Evolutionary conservation across 192 early-diverging fungal genomes (phyloP).

Genomic region (Cetraspora pellucida): DNA sequence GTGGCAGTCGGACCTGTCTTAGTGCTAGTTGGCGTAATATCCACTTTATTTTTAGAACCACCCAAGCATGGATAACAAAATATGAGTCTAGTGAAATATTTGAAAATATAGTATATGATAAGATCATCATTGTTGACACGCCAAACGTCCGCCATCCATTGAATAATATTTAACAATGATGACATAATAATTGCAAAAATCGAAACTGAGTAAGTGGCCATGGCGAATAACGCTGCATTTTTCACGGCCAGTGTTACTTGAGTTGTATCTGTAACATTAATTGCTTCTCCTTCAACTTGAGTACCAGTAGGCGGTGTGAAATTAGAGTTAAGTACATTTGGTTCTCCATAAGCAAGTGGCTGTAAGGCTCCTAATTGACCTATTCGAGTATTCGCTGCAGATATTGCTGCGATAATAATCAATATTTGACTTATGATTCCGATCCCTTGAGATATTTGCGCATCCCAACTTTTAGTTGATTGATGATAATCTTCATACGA

Average conservation of each 20-base stretch:
- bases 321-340: background rate
- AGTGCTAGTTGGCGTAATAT: background rate
- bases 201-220: background rate
- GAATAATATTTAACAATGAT: constrained; percentile 8
- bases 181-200: constrained; percentile 15
- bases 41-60: background rate
- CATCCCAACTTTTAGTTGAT: constrained; percentile 9
- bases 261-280: background rate
- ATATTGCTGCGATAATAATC: background rate
- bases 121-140: background rate
- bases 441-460: background rate
- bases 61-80: constrained; percentile 11
- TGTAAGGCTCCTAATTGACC: background rate
- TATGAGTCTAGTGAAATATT: background rate
- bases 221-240: background rate
- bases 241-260: background rate
- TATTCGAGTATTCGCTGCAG: background rate
- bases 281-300: background rate
- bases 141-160: constrained; percentile 19
- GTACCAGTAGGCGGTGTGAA: background rate
- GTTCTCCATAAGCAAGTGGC: background rate
- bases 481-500: background rate
- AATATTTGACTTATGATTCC: background rate
- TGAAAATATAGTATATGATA: constrained; percentile 1
- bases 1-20: background rate